A percentile compares a stretch with the other conserved stretches of the same genome.
Evolutionary conservation across 352 stramenopile genomes (phyloP).

Genomic region (Globisporangium ultimum): DNA sequence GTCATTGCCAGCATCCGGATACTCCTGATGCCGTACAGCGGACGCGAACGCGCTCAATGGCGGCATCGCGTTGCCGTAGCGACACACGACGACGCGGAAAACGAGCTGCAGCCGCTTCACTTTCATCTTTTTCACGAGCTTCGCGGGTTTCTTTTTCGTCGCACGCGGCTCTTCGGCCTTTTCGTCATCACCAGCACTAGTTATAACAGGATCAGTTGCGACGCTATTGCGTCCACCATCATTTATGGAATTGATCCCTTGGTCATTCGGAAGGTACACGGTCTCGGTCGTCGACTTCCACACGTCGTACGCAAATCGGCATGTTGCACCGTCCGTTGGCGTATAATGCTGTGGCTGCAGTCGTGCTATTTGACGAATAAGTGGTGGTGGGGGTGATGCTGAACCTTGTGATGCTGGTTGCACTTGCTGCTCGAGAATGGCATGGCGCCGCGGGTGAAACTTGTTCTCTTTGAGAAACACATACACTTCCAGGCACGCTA

Average conservation of each 20-base stretch:
- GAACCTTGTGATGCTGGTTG: neutral
- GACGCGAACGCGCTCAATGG: constrained; percentile 17
- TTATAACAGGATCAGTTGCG: neutral
- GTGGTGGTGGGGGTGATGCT: neutral
- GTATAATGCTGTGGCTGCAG: constrained; percentile 20
- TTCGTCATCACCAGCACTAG: too few relatives aligned
- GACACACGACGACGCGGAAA: constrained; percentile 54
- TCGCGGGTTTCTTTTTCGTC: constrained; percentile 7
- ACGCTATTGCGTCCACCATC: too few relatives aligned
- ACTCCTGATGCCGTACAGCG: constrained; percentile 7
- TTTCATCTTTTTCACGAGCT: constrained; percentile 30
- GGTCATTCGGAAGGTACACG: constrained; percentile 13
- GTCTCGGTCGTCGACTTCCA: constrained; percentile 41
- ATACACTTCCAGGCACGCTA: constrained; percentile 52
- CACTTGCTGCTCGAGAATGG: neutral
- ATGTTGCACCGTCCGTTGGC: constrained; percentile 1
- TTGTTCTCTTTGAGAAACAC: constrained; percentile 60
- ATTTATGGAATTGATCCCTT: neutral
- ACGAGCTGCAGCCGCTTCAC: constrained; percentile 42
- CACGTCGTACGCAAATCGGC: constrained; percentile 49
- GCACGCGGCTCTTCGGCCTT: neutral
- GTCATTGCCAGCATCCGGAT: too few relatives aligned
- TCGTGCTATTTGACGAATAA: neutral
- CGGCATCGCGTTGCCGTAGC: constrained; percentile 38
- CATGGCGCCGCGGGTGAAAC: constrained; percentile 55